Percentiles rank a stretch among this genome's conserved stretches.
Evolutionary conservation across 108 stramenopile genomes (phyloP).

Genomic region (Skeletonema grethae): DNA sequence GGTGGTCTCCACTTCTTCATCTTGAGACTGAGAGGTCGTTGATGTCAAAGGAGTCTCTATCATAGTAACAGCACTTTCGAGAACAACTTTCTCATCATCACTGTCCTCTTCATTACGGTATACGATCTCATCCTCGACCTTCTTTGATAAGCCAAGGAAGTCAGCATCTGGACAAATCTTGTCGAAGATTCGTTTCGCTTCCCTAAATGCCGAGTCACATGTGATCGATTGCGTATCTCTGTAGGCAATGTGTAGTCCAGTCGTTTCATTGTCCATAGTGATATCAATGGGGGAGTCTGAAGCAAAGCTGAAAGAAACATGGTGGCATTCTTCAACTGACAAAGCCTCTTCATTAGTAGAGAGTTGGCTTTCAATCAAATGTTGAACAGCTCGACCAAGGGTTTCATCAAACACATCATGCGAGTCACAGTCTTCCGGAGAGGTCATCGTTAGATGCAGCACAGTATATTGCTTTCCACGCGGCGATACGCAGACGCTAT

Average conservation of each 20-base stretch:
- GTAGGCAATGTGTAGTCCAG: conserved; percentile 61
- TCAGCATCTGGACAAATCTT: conserved; percentile 70
- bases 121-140: conserved; percentile 63
- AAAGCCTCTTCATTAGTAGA: conserved; percentile 4
- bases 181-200: conserved; percentile 70
- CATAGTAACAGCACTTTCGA: conserved; percentile 79
- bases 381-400: conserved; percentile 36
- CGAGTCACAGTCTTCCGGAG: conserved; percentile 10
- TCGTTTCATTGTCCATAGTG: neutral
- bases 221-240: conserved; percentile 54
- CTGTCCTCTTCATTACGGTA: conserved; percentile 50
- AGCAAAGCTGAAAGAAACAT: conserved; percentile 50
- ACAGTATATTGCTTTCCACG: conserved; percentile 49
- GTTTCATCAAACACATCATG: conserved; percentile 36
- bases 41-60: conserved; percentile 8
- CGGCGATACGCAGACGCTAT: conserved; percentile 66
- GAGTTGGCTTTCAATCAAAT: conserved; percentile 27
- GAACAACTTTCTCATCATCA: conserved; percentile 67
- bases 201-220: conserved; percentile 70
- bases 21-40: neutral
- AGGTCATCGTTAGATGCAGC: conserved; percentile 68
- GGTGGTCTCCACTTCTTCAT: neutral
- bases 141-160: conserved; percentile 62
- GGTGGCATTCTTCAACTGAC: conserved; percentile 28
- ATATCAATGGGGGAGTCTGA: conserved; percentile 7